These are phyloP conservation scores for Rubia tinctorum DNA, from an alignment of 305 asterid genomes.

Conservation along the genomic window DNA sequence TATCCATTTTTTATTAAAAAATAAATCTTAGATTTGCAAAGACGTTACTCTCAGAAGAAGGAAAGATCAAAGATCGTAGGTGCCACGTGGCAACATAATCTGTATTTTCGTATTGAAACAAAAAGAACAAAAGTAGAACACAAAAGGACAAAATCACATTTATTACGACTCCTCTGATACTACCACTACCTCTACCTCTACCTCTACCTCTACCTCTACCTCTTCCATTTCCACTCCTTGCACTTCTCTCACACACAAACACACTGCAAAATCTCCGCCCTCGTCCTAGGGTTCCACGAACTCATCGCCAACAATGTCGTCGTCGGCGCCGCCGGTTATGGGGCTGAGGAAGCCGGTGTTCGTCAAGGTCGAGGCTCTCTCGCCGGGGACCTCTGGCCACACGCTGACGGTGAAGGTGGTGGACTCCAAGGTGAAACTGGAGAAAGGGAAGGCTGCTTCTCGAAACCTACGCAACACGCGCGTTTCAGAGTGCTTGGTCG, in stretches of 20 bases:
- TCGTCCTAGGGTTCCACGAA: neutral
- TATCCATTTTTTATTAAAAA: no score
- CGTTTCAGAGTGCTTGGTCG: neutral
- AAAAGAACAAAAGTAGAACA: neutral
- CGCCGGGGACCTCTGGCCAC: neutral
- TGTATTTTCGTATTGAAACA: neutral
- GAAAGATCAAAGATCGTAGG: neutral
- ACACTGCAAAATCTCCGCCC: neutral
- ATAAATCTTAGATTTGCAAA: no score
- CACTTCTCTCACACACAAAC: neutral
- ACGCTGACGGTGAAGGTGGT: neutral
- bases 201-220: no score
- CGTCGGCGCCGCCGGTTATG: neutral
- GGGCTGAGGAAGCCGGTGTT: conserved; percentile 3
- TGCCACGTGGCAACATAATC: neutral
- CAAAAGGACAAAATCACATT: neutral
- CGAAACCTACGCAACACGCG: neutral
- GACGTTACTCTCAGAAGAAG: no score
- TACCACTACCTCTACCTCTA: no score
- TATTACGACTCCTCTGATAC: neutral
- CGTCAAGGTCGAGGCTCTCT: neutral
- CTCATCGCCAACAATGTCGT: neutral
- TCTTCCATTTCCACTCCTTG: neutral
- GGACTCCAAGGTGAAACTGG: neutral
- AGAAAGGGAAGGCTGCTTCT: neutral